Evolutionary conservation across 345 rosid species (phyloP).

Genomic region (Sonneratia caseolaris): DNA sequence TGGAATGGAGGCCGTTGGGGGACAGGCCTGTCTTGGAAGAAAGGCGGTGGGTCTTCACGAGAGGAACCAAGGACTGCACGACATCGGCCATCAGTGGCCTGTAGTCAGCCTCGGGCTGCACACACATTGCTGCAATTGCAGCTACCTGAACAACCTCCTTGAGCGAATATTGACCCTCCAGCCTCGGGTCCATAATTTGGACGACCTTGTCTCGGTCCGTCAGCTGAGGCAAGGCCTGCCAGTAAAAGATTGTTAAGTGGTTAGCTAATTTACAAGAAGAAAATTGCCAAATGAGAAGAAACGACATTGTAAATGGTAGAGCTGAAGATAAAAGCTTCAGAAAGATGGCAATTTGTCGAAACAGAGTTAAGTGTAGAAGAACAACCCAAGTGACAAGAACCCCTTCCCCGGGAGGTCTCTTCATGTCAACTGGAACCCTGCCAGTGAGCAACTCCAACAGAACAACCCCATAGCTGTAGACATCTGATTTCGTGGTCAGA

Average conservation of each 20-base stretch:
- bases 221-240: conserved; percentile 63
- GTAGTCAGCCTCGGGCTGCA: conserved; percentile 82
- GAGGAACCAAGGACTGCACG: conserved; percentile 74
- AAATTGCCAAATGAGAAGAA: not conserved
- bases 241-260: not conserved
- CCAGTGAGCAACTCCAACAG: conserved; percentile 85
- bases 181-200: conserved; percentile 76
- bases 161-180: conserved; percentile 68
- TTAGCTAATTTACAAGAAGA: not conserved
- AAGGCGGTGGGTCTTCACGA: conserved; percentile 56
- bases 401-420: conserved; percentile 76
- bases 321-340: not conserved
- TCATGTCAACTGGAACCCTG: conserved; percentile 77
- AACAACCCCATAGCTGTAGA: conserved; percentile 85
- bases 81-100: conserved; percentile 94
- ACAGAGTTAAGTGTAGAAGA: conserved; percentile 5
- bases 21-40: conserved; percentile 39
- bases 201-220: conserved; percentile 78
- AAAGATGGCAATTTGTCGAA: too few species aligned
- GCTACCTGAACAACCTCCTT: conserved; percentile 88
- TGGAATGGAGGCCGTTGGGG: not conserved
- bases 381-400: conserved; percentile 79
- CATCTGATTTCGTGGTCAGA: conserved; percentile 91
- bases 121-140: conserved; percentile 96
- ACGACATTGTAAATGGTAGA: not conserved